Evolutionary conservation across 2,329 filamentous ascomycete genomes (phyloP), one percentile per base, ranked within the genome.

Genomic region (Cytospora piceae): DNA sequence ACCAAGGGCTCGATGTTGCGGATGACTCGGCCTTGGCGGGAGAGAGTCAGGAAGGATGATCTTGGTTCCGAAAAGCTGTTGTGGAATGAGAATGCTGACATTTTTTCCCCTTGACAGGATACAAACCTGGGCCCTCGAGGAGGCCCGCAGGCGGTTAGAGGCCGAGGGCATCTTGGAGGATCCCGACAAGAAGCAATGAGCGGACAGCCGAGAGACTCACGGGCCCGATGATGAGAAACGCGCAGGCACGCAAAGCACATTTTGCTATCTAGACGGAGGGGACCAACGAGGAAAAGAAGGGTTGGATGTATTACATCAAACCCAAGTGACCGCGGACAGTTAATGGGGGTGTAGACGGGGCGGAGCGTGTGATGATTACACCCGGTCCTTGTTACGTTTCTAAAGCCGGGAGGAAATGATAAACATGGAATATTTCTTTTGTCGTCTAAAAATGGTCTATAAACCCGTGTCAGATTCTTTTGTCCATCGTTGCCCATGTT

Each of bases 81-180:
- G 3, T 22, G 27, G 11, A 20, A 1, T 1, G 11, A 4, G 31
- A n/a, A 12, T 6, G 61, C 62, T 34, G 54, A 64, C 51, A 70
- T 69, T 75, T 78, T 72, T 72, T 79, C 70, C 27, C 22, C 32
- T 61, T 15, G 3, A 37, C 73, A 99, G 95, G 79, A 97, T 99
- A 87, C 95, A 98, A 84, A 98, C 94, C 63, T 99, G 95, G 95
- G 95, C 95, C 69, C 88, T 99, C 53, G 95, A 99, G 81, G 95
- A 99, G 83, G 95, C 95, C 61, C 87, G 95, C 76, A 87, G 95
- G 82, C 87, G 95, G 82, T 88, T 99, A 85, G 95, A 99, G 83
- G 91, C 89, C 67, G 95, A 99, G 83, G 95, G 95, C 67, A 94
- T 98, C 76, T 81, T 98, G 75, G 87, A 92, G 75, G 94, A 97